Base-by-base conservation (phyloP, 192 early-diverging fungal genomes). In the Ramicandelaber brevisporus region DNA sequence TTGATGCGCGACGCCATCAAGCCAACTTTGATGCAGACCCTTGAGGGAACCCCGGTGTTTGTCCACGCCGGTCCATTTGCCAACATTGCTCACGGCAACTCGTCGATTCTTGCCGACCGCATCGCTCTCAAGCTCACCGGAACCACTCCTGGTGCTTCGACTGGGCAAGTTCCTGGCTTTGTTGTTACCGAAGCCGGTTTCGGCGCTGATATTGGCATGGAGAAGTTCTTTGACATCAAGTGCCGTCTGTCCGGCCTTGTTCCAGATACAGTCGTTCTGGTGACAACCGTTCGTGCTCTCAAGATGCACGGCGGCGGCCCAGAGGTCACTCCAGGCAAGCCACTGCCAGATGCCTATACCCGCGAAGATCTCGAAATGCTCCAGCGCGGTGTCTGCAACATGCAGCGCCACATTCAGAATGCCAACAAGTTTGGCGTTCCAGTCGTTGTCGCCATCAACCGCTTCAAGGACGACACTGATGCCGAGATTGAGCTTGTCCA, bases 191-290 rank as follows among this genome's bases (percentile, higher is more conserved):
- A 98, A 54, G 86, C 89, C n/a, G 92, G 92, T 9, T 98, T 98
- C 43, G 92, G 92, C 14, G 92, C 92, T 6, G 92, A 98, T 55
- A 98, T 98, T 53, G 92, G 92, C 20, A 89, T 95, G 77, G 92
- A 98, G 40, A 98, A 98, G 53, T 83, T 83, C 57, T 87, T 95
- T 58, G 78, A 98, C 57, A 95, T 98, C 59, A 98, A 98, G 50
- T 98, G 92, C 48, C 70, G 92, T 26, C 54, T 61, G 6, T 81
- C 76, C 11, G 79, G 76, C 14, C 57, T 98, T 6, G 50, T 78
- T 9, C 92, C 92, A 20, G 68, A 88, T 37, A 69, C 65, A 20
- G 92, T 81, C 11, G 85, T 95, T 14, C 65, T 98, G 16, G 89
- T 95, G 22, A 74, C 88, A 9, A 98, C 92, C 3, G 68, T 93